phyloP scores from a whole-genome alignment of 2,329 filamentous ascomycete genomes.

The Xylaria sp. region DNA sequence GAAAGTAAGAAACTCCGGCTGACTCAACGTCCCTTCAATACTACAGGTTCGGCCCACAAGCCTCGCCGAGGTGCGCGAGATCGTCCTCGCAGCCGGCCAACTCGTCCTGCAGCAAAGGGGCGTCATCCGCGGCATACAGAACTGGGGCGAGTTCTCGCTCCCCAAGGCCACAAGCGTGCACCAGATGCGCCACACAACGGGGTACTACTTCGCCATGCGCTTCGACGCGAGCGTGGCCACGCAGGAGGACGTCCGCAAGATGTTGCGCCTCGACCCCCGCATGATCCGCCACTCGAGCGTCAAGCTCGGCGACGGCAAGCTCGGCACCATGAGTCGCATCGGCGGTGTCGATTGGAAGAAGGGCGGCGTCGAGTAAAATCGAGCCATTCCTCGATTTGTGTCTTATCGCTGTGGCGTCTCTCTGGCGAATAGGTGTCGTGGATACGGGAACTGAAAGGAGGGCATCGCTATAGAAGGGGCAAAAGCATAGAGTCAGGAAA shows the following conservation, averaged over 20 bases:
- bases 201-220: constrained; percentile 98
- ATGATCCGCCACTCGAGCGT: constrained; percentile 90
- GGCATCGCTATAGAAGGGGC: too few relatives aligned
- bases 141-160: constrained; percentile 94
- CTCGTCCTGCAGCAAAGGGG: constrained; percentile 85
- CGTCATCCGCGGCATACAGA: constrained; percentile 90
- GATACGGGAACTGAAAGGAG: not conserved
- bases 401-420: not conserved
- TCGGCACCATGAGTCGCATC: constrained; percentile 63
- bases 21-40: not conserved
- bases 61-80: constrained; percentile 95
- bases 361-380: constrained; percentile 16
- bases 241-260: constrained; percentile 79
- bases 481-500: not conserved
- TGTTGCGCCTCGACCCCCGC: constrained; percentile 85
- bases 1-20: not conserved
- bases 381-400: not conserved
- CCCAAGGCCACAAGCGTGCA: constrained; percentile 82
- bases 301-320: constrained; percentile 77
- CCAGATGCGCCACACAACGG: constrained; percentile 83
- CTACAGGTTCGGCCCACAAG: constrained; percentile 88
- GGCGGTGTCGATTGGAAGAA: constrained; percentile 61
- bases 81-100: constrained; percentile 85
- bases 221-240: constrained; percentile 83
- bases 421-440: not conserved